A percentile compares a stretch with the other conserved stretches of the same genome.
phyloP scores from a whole-genome alignment of 1,284 basidiomycete genomes.

The Ganoderma lucidum region DNA sequence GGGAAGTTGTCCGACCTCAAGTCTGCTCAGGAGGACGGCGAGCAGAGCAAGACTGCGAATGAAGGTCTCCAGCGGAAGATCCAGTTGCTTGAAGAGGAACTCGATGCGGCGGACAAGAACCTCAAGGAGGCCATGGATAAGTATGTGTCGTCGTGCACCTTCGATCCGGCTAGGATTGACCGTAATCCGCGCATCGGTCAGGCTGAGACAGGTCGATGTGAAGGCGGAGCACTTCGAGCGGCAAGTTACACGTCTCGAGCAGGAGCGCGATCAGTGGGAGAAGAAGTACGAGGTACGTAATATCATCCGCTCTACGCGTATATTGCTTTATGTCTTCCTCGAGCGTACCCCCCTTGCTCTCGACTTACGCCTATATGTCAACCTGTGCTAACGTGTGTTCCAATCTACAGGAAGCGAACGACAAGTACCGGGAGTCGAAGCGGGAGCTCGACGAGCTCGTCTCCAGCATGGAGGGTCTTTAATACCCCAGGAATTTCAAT shows the following conservation, averaged over 20 bases:
- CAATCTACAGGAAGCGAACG: slow-evolving; percentile 68
- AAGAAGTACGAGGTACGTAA: slow-evolving; percentile 89
- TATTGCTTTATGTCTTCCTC: not conserved
- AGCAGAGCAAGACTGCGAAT: slow-evolving; percentile 76
- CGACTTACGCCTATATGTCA: not conserved
- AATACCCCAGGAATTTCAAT: slow-evolving; percentile 38
- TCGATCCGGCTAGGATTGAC: slow-evolving; percentile 21
- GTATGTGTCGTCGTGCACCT: slow-evolving; percentile 58
- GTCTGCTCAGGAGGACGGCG: slow-evolving; percentile 73
- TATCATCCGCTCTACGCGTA: not conserved
- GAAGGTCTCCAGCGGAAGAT: slow-evolving; percentile 89
- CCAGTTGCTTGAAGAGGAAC: slow-evolving; percentile 92
- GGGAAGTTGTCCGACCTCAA: slow-evolving; percentile 79
- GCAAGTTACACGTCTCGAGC: slow-evolving; percentile 87
- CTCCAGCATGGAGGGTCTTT: slow-evolving; percentile 83
- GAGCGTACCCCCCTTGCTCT: slow-evolving; percentile 2
- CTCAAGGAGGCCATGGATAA: slow-evolving; percentile 97
- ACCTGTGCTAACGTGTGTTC: not conserved
- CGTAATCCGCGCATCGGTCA: slow-evolving; percentile 44
- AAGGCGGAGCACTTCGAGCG: slow-evolving; percentile 99
- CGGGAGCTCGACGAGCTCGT: slow-evolving; percentile 91
- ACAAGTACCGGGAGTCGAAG: slow-evolving; percentile 83
- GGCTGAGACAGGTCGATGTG: slow-evolving; percentile 96
- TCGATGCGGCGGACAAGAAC: slow-evolving; percentile 97
- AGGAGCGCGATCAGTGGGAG: slow-evolving; percentile 95